These are phyloP conservation scores for Amanita molliuscula DNA, from an alignment of 768 basidiomycete genomes.

Conservation along the genomic window DNA sequence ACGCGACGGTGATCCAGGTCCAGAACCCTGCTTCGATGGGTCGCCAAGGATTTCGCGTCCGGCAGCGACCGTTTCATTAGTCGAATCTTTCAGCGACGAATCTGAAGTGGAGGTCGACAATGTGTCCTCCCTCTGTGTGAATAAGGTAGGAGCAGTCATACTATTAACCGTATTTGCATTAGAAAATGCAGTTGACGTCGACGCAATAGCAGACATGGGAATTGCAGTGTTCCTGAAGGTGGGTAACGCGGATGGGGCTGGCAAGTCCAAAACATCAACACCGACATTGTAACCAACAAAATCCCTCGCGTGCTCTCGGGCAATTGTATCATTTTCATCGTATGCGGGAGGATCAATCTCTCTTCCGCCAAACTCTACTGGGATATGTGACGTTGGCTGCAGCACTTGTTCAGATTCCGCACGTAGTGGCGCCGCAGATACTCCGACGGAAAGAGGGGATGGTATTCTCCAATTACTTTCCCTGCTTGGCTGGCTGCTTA, in stretches of 20 bases:
- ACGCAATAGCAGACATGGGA: slow-evolving; percentile 3
- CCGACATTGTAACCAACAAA: not conserved
- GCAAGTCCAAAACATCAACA: slow-evolving; percentile 24
- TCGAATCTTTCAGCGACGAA: not conserved
- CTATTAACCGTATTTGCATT: not conserved
- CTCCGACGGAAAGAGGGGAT: not conserved
- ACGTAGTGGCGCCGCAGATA: not conserved
- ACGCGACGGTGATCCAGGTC: not conserved
- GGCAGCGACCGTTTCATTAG: not conserved
- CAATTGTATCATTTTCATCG: slow-evolving; percentile 6
- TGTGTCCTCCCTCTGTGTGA: slow-evolving; percentile 15
- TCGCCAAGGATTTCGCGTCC: not conserved
- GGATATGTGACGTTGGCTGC: not conserved
- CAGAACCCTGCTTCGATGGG: not conserved
- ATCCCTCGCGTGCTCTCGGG: not conserved
- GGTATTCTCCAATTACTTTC: slow-evolving; percentile 16
- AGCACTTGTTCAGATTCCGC: not conserved
- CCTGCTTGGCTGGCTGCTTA: slow-evolving; percentile 1
- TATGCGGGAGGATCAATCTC: not conserved
- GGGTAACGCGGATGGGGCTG: slow-evolving; percentile 44
- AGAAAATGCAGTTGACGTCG: not conserved
- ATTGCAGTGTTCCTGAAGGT: slow-evolving; percentile 2
- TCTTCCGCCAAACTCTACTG: slow-evolving; percentile 2
- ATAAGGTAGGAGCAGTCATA: not conserved
- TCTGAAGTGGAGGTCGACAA: slow-evolving; percentile 13